Evolutionary conservation across 2,329 filamentous ascomycete genomes (phyloP), one percentile per base, ranked within the genome.

Genomic region (Colletotrichum sp.): DNA sequence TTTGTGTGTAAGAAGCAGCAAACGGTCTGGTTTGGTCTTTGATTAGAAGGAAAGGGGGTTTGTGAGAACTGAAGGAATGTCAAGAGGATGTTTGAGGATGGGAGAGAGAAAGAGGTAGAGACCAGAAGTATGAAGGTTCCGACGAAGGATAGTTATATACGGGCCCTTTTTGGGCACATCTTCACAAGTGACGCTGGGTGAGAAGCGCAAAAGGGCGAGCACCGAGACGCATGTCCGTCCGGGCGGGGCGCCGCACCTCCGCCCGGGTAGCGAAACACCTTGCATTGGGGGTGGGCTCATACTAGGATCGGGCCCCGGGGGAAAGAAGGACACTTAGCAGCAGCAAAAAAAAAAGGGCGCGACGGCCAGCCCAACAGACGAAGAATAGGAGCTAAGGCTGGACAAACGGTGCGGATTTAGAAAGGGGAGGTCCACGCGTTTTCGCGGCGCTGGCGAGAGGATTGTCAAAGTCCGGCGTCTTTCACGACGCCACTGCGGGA

Each of bases 201-300:
- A 49, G 44, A 21, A 52, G 44, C 32, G 10, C 13, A 64, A 36
- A 36, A 64, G 59, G 59, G 30, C 28, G 55, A 64, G 32, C 21
- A 52, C 73, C 73, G 70, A 76, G 44, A 76, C 70, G 73, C 73
- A 76, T 68, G 73, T 76, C 73, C 73, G 73, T 28, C 64, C 70
- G 64, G 63, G 60, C 70, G 64, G 64, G 63, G 60, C 70, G 64
- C 59, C 73, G 73, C 73, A 73, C 70, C 63, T 73, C 73, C 73
- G 73, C 70, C 68, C 73, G 73, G 64, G 59, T 59, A 65, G 70
- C 73, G 73, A 76, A 63, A 68, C 70, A 67, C 63, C 57, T 65
- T 73, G 73, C 73, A 73, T 76, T 67, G 39, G 73, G 70, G 64
- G 59, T 66, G 63, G 64, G 36, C 64, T 60, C 44, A 59, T 57